Evolutionary conservation across 1,139 yeast genomes (phyloP), one percentile per base, ranked within the genome.

Genomic region (Pichia norvegensis): DNA sequence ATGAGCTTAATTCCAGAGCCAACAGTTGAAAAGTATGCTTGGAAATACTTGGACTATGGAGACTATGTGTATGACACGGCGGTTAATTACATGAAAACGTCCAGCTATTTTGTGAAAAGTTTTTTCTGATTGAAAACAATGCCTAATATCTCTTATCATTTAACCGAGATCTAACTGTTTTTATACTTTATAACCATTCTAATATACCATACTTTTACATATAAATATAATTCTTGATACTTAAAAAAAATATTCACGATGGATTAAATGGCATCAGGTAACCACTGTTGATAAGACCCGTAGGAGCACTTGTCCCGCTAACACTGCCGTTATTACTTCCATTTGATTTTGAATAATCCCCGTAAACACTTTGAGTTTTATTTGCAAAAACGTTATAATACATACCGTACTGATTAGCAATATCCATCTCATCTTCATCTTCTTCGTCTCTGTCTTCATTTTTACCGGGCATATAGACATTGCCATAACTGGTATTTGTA

Each of bases 11-110:
- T 71, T 4, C 66, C 66, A 16, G 68, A 71, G 46, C 63, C 77
- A 43, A 83, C 81, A 36, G 67, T 82, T 13, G 74, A 74, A 57
- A 70, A 74, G 38, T 81, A 83, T 58, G 68, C 81, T 17, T 68
- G 68, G 33, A 82, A 79, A 58, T 92, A 87, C 61, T 73, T 92
- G 54, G 84, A 79, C 47, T 65, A 82, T 31, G 98, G 98, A n/a
- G 98, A 92, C 59, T 78, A 79, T 63, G 69, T 85, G 5, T 80
- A 83, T 57, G 96, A 88, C 60, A 74, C 77, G 48, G 70, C 85
- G 35, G 81, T 84, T 14, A 85, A 87, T 6, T 73, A 78, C 54
- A 76, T 87, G 71, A 79, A 82, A 41, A 72, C 82, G 11, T 82
- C 95, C 2, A 74, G 76, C 19, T 86, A 82, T 64, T 92, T 88